Conservation (phyloP, 1,139 yeast genomes). For the Debaryomyces nepalensis region DNA sequence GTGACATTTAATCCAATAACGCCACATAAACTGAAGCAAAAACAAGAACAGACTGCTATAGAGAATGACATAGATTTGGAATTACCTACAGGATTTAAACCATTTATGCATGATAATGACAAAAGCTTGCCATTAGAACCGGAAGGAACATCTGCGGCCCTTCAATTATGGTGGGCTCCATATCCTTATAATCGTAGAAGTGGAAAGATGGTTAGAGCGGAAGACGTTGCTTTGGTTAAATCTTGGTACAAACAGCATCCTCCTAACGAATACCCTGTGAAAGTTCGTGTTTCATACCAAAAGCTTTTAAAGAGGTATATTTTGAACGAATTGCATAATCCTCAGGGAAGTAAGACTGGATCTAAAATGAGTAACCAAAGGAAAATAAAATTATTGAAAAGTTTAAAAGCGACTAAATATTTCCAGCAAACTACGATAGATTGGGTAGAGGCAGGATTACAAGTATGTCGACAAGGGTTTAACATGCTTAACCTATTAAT, state of each 20-base stretch:
- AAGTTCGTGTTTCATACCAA: constrained; percentile 86
- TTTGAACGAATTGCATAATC: constrained; percentile 66
- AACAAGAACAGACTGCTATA: constrained; percentile 20
- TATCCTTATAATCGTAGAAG: constrained; percentile 79
- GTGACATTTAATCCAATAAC: constrained; percentile 61
- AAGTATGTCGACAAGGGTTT: constrained; percentile 90
- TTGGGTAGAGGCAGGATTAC: constrained; percentile 98
- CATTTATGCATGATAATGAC: constrained; percentile 48
- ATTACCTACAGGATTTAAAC: constrained; percentile 44
- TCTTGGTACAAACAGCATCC: constrained; percentile 81
- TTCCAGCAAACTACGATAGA: constrained; percentile 92
- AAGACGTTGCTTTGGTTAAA: constrained; percentile 86
- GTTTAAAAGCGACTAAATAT: constrained; percentile 77
- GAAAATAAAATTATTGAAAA: constrained; percentile 65
- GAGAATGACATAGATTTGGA: constrained; percentile 41
- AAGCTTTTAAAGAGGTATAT: constrained; percentile 78
- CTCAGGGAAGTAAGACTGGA: constrained; percentile 33
- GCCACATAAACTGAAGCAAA: constrained; percentile 31
- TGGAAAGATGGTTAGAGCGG: constrained; percentile 78
- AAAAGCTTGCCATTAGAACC: constrained; percentile 42
- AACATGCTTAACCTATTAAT: constrained; percentile 90
- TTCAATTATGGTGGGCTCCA: constrained; percentile 78
- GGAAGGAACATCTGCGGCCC: constrained; percentile 56
- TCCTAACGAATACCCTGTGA: constrained; percentile 61
- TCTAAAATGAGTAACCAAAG: constrained; percentile 42